Percentiles rank a stretch among this genome's conserved stretches.
Conservation (phyloP, 2,329 filamentous ascomycete genomes). For the Colletotrichum costaricense region DNA sequence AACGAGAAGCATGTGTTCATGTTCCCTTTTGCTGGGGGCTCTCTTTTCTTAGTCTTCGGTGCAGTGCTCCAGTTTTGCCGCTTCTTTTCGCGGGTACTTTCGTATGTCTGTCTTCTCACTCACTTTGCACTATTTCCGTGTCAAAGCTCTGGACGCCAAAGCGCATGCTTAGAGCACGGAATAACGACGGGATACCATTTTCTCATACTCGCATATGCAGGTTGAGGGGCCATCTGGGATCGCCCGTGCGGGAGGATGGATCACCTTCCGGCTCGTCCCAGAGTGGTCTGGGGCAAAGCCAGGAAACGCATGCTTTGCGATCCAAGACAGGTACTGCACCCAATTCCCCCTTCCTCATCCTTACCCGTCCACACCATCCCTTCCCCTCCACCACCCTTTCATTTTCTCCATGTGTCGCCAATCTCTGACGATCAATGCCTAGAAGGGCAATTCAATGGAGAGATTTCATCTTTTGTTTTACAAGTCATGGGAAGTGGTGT, state of each 20-base stretch:
- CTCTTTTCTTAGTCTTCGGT: background rate
- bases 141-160: background rate
- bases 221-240: conserved; percentile 20
- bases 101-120: background rate
- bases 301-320: conserved; percentile 26
- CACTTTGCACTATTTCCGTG: background rate
- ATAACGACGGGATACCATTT: background rate
- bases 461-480: conserved; percentile 26
- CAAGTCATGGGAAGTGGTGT: background rate
- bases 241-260: conserved; percentile 26
- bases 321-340: conserved; percentile 15
- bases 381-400: background rate
- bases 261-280: background rate
- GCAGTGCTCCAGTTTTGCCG: background rate
- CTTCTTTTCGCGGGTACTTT: background rate
- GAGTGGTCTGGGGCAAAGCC: conserved; percentile 27
- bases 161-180: background rate
- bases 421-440: conserved; percentile 17
- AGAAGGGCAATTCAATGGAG: conserved; percentile 11
- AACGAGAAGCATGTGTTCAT: conserved; percentile 15
- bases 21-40: background rate
- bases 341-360: background rate
- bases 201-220: conserved; percentile 27
- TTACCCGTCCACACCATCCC: background rate
- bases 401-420: background rate